Evolutionary conservation across 2,329 filamentous ascomycete genomes (phyloP), one percentile per base, ranked within the genome.

Genomic region (Cladophialophora carrionii): DNA sequence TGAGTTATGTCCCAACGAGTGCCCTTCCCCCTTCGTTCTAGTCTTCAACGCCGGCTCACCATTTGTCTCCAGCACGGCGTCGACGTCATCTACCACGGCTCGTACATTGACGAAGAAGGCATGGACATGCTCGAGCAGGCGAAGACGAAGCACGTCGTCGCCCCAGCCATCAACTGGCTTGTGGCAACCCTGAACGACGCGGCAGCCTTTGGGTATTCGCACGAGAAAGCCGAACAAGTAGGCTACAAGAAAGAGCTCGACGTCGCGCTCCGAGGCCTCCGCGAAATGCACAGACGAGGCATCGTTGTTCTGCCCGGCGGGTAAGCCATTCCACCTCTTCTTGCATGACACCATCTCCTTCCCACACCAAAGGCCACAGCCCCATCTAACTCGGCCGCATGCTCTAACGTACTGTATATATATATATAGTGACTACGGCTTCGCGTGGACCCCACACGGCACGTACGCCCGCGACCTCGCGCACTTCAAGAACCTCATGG

Each of bases 31-130:
- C 34, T 41, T 41, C 14, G 1, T 14, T 8, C 9, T 17, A 6
- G 14, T n/a, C n/a, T 34, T 34, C 14, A 10, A 54, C 26, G 24
- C 37, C 8, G 14, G 37, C 17, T 43, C 37, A 43, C n/a, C 55
- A 48, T 49, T 20, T 8, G 10, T 20, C 20, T 26, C 5, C 24
- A 65, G 62, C 76, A 79, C 51, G 80, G 80, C 1, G 78, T 83
- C 0, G 81, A 83, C 55, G 77, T 81, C 6, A 81, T 83, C 49
- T 83, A 79, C 65, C 80, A 83, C 66, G 81, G 78, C 0, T 78
- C 75, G 0, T 82, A 77, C 57, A 79, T 79, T 14, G 79, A 83
- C 61, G 76, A 78, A 31, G 29, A 57, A 71, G 76, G 76, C 22
- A 74, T 75, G 74, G 70, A 75, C 34, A 65, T 73, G 64, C 68